Percentiles rank a stretch among this genome's conserved stretches.
Conservation (phyloP, 345 rosid species). For the Adansonia digitata region DNA sequence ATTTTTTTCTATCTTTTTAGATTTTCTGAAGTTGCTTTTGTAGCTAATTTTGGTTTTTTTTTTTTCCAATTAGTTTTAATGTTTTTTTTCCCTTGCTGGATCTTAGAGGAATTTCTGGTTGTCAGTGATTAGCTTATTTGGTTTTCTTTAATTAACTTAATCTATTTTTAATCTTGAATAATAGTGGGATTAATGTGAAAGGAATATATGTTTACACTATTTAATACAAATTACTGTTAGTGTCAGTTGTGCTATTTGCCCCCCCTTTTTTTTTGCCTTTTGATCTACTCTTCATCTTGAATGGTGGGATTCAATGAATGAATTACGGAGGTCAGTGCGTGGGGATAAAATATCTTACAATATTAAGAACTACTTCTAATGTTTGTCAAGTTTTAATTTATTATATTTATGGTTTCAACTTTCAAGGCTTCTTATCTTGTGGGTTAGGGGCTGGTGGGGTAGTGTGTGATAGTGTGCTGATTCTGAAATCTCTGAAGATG, state of each 20-base stretch:
- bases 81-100: slow-evolving; percentile 1
- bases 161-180: neutral
- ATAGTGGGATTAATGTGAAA: neutral
- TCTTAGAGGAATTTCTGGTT: slow-evolving; percentile 13
- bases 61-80: neutral
- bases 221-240: neutral
- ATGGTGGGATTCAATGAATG: neutral
- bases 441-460: slow-evolving; percentile 37
- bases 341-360: neutral
- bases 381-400: neutral
- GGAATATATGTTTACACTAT: neutral
- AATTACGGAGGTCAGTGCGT: neutral
- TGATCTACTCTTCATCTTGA: neutral
- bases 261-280: neutral
- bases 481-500: slow-evolving; percentile 45
- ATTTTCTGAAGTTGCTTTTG: neutral
- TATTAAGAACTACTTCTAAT: neutral
- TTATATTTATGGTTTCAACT: too few relatives aligned
- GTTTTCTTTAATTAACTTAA: neutral
- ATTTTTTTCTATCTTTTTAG: neutral
- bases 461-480: slow-evolving; percentile 36
- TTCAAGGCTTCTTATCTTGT: slow-evolving; percentile 26
- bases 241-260: neutral
- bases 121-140: neutral
- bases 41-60: neutral